These are phyloP conservation scores for Leishmania tropica DNA, from an alignment of 208 protist species.

Conservation along the genomic window DNA sequence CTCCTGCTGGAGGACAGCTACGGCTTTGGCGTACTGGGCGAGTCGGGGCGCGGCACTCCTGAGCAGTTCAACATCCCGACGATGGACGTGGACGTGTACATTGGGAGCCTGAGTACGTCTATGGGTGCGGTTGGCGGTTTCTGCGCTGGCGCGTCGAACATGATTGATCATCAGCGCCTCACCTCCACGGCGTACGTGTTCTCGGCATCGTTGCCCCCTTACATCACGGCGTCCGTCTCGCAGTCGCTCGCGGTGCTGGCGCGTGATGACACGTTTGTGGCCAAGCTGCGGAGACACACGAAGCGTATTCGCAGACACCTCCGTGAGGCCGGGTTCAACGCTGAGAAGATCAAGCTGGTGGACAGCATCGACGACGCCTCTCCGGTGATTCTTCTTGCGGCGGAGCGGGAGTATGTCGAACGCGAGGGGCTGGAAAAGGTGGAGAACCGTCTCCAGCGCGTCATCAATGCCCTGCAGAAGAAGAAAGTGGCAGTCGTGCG, in stretches of 20 bases:
- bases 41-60: slow-evolving; percentile 92
- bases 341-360: slow-evolving; percentile 63
- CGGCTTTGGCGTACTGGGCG: slow-evolving; percentile 95
- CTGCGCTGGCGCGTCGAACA: slow-evolving; percentile 80
- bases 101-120: slow-evolving; percentile 86
- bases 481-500: slow-evolving; percentile 69
- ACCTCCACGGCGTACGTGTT: slow-evolving; percentile 96
- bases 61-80: slow-evolving; percentile 93
- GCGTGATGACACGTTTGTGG: slow-evolving; percentile 38
- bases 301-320: slow-evolving; percentile 53
- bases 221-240: slow-evolving; percentile 86
- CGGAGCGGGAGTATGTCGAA: slow-evolving; percentile 46
- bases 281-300: slow-evolving; percentile 52
- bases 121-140: slow-evolving; percentile 96
- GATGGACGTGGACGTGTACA: slow-evolving; percentile 86
- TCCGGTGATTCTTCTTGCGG: slow-evolving; percentile 66
- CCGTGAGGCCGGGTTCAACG: slow-evolving; percentile 48
- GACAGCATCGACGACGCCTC: slow-evolving; percentile 66
- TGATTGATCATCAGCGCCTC: slow-evolving; percentile 96
- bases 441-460: slow-evolving; percentile 58
- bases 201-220: slow-evolving; percentile 96
- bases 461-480: slow-evolving; percentile 56
- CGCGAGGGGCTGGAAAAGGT: slow-evolving; percentile 42
- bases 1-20: slow-evolving; percentile 97
- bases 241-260: slow-evolving; percentile 81